A percentile compares a stretch with the other conserved stretches of the same genome.
These are phyloP conservation scores for Claviceps sp. DNA, from an alignment of 2,329 filamentous ascomycete species.

Conservation along the genomic window DNA sequence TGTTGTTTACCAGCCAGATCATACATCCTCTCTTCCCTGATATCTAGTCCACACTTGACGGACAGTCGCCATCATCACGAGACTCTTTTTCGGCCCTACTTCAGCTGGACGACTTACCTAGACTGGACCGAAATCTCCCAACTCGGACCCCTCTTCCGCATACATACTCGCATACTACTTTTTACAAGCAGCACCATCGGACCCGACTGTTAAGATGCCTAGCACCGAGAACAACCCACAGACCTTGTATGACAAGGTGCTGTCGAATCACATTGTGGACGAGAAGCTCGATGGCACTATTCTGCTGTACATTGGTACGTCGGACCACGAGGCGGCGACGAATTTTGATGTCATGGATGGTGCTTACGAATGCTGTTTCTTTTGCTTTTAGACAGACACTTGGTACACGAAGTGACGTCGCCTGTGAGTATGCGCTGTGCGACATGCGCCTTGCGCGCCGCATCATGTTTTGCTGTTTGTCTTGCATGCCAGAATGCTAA, in stretches of 20 bases:
- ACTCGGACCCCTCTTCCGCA: too few species aligned
- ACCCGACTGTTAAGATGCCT: constrained; percentile 44
- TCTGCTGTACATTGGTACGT: constrained; percentile 80
- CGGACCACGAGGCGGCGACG: not conserved
- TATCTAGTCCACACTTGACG: not conserved
- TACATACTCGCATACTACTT: not conserved
- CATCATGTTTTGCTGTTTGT: too few species aligned
- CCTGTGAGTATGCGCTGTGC: constrained; percentile 44
- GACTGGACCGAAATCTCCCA: not conserved
- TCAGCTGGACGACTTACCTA: not conserved
- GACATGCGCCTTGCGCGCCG: too few species aligned
- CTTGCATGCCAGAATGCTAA: not conserved
- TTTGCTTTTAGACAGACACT: constrained; percentile 58
- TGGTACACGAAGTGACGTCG: constrained; percentile 97
- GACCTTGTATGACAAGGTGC: constrained; percentile 96
- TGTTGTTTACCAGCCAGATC: not conserved
- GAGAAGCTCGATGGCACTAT: constrained; percentile 89
- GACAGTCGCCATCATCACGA: too few species aligned
- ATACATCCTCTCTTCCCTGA: not conserved
- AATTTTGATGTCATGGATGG: not conserved
- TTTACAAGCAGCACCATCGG: not conserved
- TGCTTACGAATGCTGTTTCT: not conserved
- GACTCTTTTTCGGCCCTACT: not conserved
- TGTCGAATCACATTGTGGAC: constrained; percentile 86
- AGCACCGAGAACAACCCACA: constrained; percentile 56